Percentiles rank a stretch among this genome's conserved stretches.
Evolutionary conservation across 139 green algal species (phyloP).

Genomic region (Chlamydomonas schloesseri): DNA sequence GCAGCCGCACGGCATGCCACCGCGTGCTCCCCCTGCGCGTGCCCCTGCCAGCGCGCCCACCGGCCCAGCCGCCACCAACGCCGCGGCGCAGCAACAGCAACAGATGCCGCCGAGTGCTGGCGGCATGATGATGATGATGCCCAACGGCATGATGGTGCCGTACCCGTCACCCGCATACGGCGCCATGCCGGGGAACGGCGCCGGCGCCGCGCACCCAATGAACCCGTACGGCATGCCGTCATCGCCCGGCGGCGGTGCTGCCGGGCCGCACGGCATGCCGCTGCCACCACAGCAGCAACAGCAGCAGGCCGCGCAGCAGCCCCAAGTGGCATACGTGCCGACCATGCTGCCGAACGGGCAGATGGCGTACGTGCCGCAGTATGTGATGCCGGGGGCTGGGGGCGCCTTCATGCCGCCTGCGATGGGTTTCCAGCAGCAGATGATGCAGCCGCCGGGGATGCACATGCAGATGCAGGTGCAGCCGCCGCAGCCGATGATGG

Average conservation of each 20-base stretch:
- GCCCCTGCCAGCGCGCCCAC: conserved; percentile 8
- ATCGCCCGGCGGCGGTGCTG: no score
- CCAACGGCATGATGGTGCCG: not conserved
- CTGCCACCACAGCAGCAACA: not conserved
- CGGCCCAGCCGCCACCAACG: not conserved
- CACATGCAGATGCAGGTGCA: not conserved
- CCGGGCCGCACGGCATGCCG: not conserved
- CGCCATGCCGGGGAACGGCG: no score
- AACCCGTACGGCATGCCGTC: not conserved
- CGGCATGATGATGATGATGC: not conserved
- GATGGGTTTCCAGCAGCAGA: not conserved
- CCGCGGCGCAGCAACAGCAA: conserved; percentile 14
- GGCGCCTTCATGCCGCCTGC: not conserved
- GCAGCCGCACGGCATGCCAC: conserved; percentile 22
- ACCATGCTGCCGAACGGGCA: conserved; percentile 53
- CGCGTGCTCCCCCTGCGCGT: not conserved
- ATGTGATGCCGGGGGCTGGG: not conserved
- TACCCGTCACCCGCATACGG: no score
- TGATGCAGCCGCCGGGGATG: not conserved
- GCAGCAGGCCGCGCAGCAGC: conserved; percentile 7
- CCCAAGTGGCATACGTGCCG: conserved; percentile 48
- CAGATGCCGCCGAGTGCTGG: not conserved
- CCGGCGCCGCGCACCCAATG: no score
- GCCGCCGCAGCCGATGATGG: not conserved
- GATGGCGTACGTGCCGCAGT: conserved; percentile 56